phyloP scores from a whole-genome alignment of 768 basidiomycete genomes.

The Nevesoporus exiguus region DNA sequence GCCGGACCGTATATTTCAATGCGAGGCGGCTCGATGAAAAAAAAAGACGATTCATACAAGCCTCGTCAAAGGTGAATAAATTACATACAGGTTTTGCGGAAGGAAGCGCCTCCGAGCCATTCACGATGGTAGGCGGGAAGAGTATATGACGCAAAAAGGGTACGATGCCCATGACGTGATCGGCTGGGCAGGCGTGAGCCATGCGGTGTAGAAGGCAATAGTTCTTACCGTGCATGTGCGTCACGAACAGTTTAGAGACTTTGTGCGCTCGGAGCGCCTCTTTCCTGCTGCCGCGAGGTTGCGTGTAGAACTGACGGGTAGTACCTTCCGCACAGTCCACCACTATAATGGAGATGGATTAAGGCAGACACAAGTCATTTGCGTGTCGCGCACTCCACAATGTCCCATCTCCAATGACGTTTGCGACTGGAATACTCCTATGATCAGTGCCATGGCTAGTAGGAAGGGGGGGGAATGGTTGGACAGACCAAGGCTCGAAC shows the following conservation, averaged over 20 bases:
- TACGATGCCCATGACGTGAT: conserved; percentile 74
- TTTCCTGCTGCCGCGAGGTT: conserved; percentile 38
- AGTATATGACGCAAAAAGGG: conserved; percentile 62
- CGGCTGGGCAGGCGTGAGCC: conserved; percentile 39
- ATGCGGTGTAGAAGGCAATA: neutral
- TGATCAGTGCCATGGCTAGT: neutral
- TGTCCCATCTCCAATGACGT: conserved; percentile 49
- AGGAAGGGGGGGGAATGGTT: neutral
- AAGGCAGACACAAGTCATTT: neutral
- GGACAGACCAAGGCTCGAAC: conserved; percentile 54
- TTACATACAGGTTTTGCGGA: conserved; percentile 13
- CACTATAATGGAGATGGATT: conserved; percentile 43
- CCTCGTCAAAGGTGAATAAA: neutral
- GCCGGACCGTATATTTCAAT: conserved; percentile 79
- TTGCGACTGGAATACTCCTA: conserved; percentile 40
- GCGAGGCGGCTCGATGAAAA: conserved; percentile 36
- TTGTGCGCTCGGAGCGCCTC: conserved; percentile 40
- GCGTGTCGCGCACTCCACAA: conserved; percentile 59
- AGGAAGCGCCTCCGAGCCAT: conserved; percentile 5
- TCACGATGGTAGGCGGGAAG: conserved; percentile 38
- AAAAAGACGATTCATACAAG: neutral
- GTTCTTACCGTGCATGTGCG: conserved; percentile 75
- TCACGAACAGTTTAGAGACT: conserved; percentile 72
- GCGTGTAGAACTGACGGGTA: conserved; percentile 58
- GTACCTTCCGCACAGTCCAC: conserved; percentile 85